These are phyloP conservation scores for Fraxinus paxiana DNA, from an alignment of 305 asterid genomes.

Conservation along the genomic window DNA sequence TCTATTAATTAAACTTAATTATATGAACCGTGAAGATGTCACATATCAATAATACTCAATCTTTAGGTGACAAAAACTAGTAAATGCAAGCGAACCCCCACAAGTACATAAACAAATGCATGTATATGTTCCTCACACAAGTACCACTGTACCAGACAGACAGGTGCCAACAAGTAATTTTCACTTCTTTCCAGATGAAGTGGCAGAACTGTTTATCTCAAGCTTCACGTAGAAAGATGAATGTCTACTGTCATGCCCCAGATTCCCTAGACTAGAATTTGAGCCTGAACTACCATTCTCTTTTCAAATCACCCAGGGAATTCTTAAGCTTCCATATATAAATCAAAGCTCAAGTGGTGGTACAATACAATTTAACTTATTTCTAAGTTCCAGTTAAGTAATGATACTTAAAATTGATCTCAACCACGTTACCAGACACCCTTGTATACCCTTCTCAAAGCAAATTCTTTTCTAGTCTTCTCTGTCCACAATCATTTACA, in stretches of 20 bases:
- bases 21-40: neutral
- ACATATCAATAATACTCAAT: neutral
- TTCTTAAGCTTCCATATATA: neutral
- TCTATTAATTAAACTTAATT: slow-evolving; percentile 1
- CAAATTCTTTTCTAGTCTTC: neutral
- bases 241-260: neutral
- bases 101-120: neutral
- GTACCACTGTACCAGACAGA: neutral
- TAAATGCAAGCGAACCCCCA: neutral
- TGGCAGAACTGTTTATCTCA: neutral
- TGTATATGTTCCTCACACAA: neutral
- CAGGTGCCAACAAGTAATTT: neutral
- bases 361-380: neutral
- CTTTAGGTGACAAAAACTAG: neutral
- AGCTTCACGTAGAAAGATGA: neutral
- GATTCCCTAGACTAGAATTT: neutral
- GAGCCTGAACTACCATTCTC: neutral
- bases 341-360: neutral
- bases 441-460: neutral
- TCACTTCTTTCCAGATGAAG: neutral
- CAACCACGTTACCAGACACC: neutral
- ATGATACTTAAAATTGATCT: neutral
- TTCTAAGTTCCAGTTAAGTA: neutral
- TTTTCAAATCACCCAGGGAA: neutral
- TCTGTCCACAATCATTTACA: neutral